Percentiles rank a stretch among this genome's conserved stretches.
Evolutionary conservation across 73 alveolate genomes (phyloP).

Genomic region (Stentor roeselii): DNA sequence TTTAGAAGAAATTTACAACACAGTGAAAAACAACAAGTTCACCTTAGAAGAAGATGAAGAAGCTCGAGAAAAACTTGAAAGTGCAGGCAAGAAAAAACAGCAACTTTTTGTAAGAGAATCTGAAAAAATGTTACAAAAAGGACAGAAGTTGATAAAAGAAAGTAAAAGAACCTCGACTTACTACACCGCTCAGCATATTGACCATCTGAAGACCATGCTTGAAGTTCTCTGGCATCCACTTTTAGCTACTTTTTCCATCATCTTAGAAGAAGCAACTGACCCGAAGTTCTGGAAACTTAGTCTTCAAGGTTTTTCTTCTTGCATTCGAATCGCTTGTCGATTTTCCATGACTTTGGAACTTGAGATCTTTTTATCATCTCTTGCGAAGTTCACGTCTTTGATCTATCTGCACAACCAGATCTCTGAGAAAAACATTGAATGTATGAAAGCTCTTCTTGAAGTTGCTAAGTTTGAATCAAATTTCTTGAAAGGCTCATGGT

Average conservation of each 20-base stretch:
- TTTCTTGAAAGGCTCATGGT: conserved; percentile 60
- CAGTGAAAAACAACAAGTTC: conserved; percentile 84
- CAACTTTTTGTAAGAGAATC: conserved; percentile 72
- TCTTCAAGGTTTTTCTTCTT: conserved; percentile 64
- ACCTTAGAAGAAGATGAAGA: conserved; percentile 92
- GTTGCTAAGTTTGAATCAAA: conserved; percentile 66
- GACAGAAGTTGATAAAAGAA: conserved; percentile 65
- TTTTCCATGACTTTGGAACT: conserved; percentile 60
- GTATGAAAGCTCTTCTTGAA: conserved; percentile 56
- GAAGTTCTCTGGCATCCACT: conserved; percentile 78
- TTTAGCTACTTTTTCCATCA: conserved; percentile 69
- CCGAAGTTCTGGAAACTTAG: conserved; percentile 44
- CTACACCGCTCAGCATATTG: conserved; percentile 52
- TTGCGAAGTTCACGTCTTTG: conserved; percentile 61
- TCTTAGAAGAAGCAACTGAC: conserved; percentile 71
- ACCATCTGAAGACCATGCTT: conserved; percentile 63
- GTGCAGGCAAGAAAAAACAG: conserved; percentile 73
- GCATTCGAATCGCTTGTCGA: conserved; percentile 61
- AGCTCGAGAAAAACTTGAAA: conserved; percentile 74
- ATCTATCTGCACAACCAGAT: conserved; percentile 27
- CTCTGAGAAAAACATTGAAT: conserved; percentile 58
- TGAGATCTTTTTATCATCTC: conserved; percentile 68
- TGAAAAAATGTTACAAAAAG: conserved; percentile 74
- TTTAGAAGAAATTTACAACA: conserved; percentile 73
- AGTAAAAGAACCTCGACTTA: conserved; percentile 38